These are phyloP conservation scores for Rosa chinensis DNA, from an alignment of 306 rosid genomes.

Conservation along the genomic window DNA sequence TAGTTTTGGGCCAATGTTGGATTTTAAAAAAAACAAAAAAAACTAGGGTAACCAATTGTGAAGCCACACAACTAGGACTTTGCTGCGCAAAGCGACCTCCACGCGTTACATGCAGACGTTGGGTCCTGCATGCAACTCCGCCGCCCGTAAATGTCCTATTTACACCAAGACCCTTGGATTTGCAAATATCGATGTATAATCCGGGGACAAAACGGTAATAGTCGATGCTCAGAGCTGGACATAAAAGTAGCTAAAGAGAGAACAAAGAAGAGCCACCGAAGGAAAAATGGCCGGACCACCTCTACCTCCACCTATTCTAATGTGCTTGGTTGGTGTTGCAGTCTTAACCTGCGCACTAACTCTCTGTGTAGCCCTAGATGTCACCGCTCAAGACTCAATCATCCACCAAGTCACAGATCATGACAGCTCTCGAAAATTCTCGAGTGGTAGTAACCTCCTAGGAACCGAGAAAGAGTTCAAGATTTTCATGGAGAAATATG, in stretches of 20 bases:
- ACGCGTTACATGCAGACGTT: slow-evolving; percentile 23
- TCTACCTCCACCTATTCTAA: slow-evolving; percentile 18
- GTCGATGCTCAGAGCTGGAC: neutral
- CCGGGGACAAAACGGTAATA: neutral
- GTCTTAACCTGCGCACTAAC: slow-evolving; percentile 45
- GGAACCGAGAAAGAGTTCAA: slow-evolving; percentile 61
- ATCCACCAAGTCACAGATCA: slow-evolving; percentile 41
- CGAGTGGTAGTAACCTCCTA: slow-evolving; percentile 26
- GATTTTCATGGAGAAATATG: slow-evolving; percentile 60
- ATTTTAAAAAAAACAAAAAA: too few species aligned
- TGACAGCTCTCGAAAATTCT: slow-evolving; percentile 14
- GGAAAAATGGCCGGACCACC: slow-evolving; percentile 6
- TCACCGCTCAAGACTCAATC: slow-evolving; percentile 15
- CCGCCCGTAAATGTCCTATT: neutral
- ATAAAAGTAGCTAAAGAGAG: neutral
- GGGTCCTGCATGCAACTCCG: slow-evolving; percentile 13
- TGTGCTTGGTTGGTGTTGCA: slow-evolving; percentile 34
- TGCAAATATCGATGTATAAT: neutral
- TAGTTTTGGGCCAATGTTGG: neutral
- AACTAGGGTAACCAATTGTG: neutral
- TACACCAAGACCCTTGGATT: neutral
- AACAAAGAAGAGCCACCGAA: neutral
- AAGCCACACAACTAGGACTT: neutral
- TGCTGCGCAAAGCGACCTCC: slow-evolving; percentile 1
- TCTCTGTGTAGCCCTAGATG: slow-evolving; percentile 23